Base-by-base conservation (phyloP, 1,139 yeast species). In the Debaryomyces coudertii region DNA sequence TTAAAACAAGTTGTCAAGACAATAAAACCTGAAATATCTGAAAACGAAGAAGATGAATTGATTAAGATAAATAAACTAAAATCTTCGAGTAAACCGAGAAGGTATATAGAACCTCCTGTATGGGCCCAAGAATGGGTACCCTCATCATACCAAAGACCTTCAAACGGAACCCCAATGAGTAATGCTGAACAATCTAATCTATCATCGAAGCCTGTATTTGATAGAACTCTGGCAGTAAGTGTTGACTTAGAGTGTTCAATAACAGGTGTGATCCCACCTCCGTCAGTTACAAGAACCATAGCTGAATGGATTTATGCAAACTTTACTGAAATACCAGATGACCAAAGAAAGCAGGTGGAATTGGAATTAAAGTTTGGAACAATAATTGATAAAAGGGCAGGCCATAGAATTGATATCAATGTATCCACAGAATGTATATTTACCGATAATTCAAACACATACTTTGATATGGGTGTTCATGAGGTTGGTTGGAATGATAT, bases 231-330 rank as follows among this genome's bases (percentile, higher is more conserved):
- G 37, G 71, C 76, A 14, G 61, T 66, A 15, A 68, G 76, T 47
- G 53, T 71, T 57, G 80, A 75, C 56, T 62, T 75, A 38, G 79
- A 75, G 56, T 80, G 85, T 47, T 82, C 87, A 24, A 76, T 89
- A 18, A 80, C 90, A 1, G 90, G 90, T 8, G 73, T 83, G 1
- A 80, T 85, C 23, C 97, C 97, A 1, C 86, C 88, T 42, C 90
- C 89, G 54, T 93, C 90, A 55, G 73, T 89, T 43, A 87, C 93
- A 3, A 79, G 93, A 56, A 82, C 89, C 34, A 82, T 90, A 5
- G 88, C 95, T 12, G 90, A 87, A 56, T 90, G 97, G 97, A 77
- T 90, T 5, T 90, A 86, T 71, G 92, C 95, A 24, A 86, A 87
- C 52, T 75, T 90, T 46, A 75, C 77, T 37, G 84, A 85, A 31